These are phyloP conservation scores for Cladobotryum mycophilum DNA, from an alignment of 2,329 filamentous ascomycete species.

Conservation along the genomic window DNA sequence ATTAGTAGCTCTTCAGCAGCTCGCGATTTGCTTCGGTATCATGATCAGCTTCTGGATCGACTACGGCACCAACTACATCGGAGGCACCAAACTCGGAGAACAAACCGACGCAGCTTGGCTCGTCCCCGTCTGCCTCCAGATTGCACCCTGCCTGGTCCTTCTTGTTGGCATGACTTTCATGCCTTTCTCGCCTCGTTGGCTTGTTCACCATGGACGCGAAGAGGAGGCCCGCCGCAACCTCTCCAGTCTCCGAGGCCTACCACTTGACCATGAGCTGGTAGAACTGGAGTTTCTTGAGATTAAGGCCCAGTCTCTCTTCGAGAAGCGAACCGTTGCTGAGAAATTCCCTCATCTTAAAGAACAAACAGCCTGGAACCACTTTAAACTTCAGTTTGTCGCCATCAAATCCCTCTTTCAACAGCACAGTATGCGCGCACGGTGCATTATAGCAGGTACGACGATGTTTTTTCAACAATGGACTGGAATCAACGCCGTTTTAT, in stretches of 20 bases:
- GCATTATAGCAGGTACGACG: conserved; percentile 55
- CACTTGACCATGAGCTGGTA: conserved; percentile 59
- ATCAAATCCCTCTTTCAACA: conserved; percentile 59
- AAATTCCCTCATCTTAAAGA: conserved; percentile 60
- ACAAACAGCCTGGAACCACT: conserved; percentile 54
- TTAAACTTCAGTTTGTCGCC: conserved; percentile 64
- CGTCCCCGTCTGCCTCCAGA: conserved; percentile 64
- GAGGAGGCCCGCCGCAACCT: conserved; percentile 59
- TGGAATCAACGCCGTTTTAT: conserved; percentile 54
- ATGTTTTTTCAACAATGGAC: conserved; percentile 52
- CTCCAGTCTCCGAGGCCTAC: conserved; percentile 55
- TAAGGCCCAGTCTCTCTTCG: conserved; percentile 70
- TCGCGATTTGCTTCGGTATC: conserved; percentile 56
- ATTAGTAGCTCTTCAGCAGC: conserved; percentile 42
- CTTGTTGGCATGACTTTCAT: conserved; percentile 69
- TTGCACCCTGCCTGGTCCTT: conserved; percentile 60
- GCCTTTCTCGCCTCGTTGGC: conserved; percentile 73
- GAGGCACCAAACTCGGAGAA: conserved; percentile 38
- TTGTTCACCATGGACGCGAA: conserved; percentile 64
- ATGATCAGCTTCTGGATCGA: conserved; percentile 61
- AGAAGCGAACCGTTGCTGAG: conserved; percentile 59
- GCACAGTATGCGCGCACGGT: conserved; percentile 60
- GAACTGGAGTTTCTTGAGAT: conserved; percentile 78
- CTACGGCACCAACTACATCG: conserved; percentile 61
- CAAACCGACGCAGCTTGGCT: conserved; percentile 69